Evolutionary conservation across 352 stramenopile species (phyloP).

Genomic region (Pythium sukuiense): DNA sequence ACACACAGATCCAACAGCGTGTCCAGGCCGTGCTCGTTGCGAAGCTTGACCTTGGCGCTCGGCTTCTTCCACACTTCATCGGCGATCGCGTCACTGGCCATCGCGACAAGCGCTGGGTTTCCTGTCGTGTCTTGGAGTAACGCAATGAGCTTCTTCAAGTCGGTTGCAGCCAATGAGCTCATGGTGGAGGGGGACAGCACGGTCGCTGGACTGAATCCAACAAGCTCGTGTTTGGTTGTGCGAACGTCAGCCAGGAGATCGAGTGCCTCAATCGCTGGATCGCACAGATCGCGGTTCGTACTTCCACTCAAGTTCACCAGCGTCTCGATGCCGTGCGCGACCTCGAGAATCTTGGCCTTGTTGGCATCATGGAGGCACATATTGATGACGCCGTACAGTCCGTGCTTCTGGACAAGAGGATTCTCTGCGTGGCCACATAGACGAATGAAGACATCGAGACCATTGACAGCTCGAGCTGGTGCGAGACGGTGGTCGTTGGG

Average conservation of each 20-base stretch:
- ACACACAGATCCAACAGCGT: slow-evolving; percentile 56
- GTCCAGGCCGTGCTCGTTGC: slow-evolving; percentile 69
- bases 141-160: slow-evolving; percentile 70
- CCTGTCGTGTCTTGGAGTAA: slow-evolving; percentile 51
- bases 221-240: slow-evolving; percentile 39
- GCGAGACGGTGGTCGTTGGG: slow-evolving; percentile 8
- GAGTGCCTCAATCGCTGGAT: slow-evolving; percentile 71
- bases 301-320: slow-evolving; percentile 75
- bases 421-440: slow-evolving; percentile 37
- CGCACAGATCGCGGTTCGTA: slow-evolving; percentile 54
- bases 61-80: slow-evolving; percentile 73
- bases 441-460: slow-evolving; percentile 49
- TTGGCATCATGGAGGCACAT: slow-evolving; percentile 83
- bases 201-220: slow-evolving; percentile 18
- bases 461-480: slow-evolving; percentile 23
- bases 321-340: slow-evolving; percentile 75
- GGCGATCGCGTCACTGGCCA: slow-evolving; percentile 77
- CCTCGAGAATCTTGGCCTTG: slow-evolving; percentile 72
- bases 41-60: slow-evolving; percentile 54
- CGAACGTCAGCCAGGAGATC: slow-evolving; percentile 76
- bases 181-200: slow-evolving; percentile 20
- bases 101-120: slow-evolving; percentile 56
- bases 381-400: slow-evolving; percentile 79
- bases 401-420: slow-evolving; percentile 54
- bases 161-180: slow-evolving; percentile 38